phyloP scores from a whole-genome alignment of 1,284 basidiomycete species.

The Apiotrichum laibachii region DNA sequence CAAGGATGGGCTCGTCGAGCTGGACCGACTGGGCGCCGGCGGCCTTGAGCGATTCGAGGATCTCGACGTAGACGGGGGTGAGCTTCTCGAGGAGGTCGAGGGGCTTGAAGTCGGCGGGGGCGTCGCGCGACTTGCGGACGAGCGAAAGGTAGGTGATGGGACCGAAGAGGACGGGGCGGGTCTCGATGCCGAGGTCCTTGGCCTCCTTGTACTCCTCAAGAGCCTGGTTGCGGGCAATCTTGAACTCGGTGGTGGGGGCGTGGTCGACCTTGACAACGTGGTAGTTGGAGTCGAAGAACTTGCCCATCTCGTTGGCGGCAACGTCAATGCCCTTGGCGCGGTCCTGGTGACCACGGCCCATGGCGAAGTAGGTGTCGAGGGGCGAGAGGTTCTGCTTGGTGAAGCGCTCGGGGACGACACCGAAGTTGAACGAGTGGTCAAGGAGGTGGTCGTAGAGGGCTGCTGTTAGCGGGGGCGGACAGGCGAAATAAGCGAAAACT shows the following conservation, averaged over 20 bases:
- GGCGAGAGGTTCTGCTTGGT: slow-evolving; percentile 78
- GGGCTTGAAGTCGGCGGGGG: slow-evolving; percentile 80
- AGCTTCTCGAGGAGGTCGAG: slow-evolving; percentile 87
- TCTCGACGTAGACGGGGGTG: slow-evolving; percentile 86
- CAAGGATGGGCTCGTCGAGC: slow-evolving; percentile 95
- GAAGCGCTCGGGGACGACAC: slow-evolving; percentile 95
- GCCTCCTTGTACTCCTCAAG: slow-evolving; percentile 95
- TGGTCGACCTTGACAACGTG: slow-evolving; percentile 99
- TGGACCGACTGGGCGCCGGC: slow-evolving; percentile 94
- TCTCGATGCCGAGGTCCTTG: slow-evolving; percentile 80
- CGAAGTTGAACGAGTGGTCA: slow-evolving; percentile 95
- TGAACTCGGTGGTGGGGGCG: slow-evolving; percentile 87
- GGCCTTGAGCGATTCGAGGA: slow-evolving; percentile 85
- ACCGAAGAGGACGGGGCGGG: slow-evolving; percentile 94
- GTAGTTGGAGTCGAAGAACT: slow-evolving; percentile 99
- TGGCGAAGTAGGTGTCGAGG: slow-evolving; percentile 94
- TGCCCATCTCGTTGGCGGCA: slow-evolving; percentile 98
- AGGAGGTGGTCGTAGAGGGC: slow-evolving; percentile 98
- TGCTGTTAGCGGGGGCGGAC: slow-evolving; percentile 69
- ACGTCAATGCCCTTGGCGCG: slow-evolving; percentile 84
- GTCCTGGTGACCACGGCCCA: slow-evolving; percentile 96
- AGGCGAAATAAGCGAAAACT: neutral
- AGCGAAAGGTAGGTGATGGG: slow-evolving; percentile 94
- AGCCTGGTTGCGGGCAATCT: slow-evolving; percentile 92
- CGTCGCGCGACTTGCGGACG: slow-evolving; percentile 86